Conservation (phyloP, 176 grass and related monocot genomes). For the Miscanthus lutarioriparius region DNA sequence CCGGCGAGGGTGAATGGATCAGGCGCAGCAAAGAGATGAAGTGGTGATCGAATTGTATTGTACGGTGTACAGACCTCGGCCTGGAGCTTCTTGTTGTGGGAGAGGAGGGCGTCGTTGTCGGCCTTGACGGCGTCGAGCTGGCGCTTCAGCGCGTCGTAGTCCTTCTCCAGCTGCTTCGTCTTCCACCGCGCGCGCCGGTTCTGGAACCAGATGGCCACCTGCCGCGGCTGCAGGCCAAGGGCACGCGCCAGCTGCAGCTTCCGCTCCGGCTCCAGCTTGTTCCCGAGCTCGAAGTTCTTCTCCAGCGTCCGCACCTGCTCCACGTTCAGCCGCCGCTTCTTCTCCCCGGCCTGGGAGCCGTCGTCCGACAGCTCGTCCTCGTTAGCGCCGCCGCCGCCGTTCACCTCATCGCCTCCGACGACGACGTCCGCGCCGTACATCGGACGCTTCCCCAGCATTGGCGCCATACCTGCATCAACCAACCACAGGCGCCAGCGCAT, state of each 20-base stretch:
- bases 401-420: constrained; percentile 38
- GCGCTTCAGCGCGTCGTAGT: constrained; percentile 76
- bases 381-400: constrained; percentile 3
- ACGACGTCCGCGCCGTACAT: constrained; percentile 46
- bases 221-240: constrained; percentile 75
- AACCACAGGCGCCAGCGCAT: not conserved
- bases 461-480: constrained; percentile 57
- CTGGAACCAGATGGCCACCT: constrained; percentile 97
- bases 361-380: constrained; percentile 93
- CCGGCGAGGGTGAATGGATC: not conserved
- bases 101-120: constrained; percentile 73
- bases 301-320: constrained; percentile 96
- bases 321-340: constrained; percentile 93
- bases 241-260: constrained; percentile 81
- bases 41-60: not conserved
- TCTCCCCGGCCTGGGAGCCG: constrained; percentile 82
- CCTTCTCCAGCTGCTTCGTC: constrained; percentile 94
- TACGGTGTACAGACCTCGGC: constrained; percentile 44
- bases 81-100: constrained; percentile 92
- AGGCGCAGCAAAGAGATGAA: not conserved
- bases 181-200: constrained; percentile 89
- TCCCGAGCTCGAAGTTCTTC: constrained; percentile 94
- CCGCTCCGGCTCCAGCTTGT: constrained; percentile 89
- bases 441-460: constrained; percentile 79
- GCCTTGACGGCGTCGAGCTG: constrained; percentile 81